phyloP scores from a whole-genome alignment of 345 rosid genomes.

The Brassica incana region DNA sequence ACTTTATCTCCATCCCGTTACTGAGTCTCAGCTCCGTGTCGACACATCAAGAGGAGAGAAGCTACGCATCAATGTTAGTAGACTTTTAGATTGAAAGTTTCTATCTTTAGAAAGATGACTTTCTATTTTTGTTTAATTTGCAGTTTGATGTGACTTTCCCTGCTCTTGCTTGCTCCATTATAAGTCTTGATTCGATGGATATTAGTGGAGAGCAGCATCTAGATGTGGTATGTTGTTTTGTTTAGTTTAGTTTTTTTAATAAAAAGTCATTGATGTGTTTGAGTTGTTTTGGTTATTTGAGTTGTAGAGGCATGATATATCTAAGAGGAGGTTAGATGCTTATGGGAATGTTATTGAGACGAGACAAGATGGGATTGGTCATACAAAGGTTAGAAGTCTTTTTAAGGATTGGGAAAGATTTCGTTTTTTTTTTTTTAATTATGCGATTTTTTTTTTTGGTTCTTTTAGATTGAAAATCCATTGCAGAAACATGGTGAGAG shows the following conservation, averaged over 20 bases:
- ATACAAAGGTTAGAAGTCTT: conserved; percentile 57
- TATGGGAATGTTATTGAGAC: conserved; percentile 71
- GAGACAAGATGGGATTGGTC: conserved; percentile 75
- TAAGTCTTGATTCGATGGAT: conserved; percentile 95
- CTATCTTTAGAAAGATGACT: not conserved
- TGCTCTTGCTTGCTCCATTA: conserved; percentile 83
- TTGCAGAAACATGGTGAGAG: conserved; percentile 93
- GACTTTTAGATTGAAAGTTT: not conserved
- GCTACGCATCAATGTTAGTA: conserved; percentile 74
- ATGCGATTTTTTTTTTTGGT: conserved; percentile 14
- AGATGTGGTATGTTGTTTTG: conserved; percentile 64
- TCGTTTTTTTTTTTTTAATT: not conserved
- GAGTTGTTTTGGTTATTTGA: not conserved
- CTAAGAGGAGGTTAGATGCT: conserved; percentile 71
- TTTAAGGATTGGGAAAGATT: not conserved
- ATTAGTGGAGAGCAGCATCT: conserved; percentile 93
- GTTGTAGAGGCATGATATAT: conserved; percentile 64
- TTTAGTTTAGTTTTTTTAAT: not conserved
- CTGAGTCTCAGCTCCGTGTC: conserved; percentile 90
- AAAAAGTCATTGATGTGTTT: not conserved
- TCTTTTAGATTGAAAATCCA: conserved; percentile 68
- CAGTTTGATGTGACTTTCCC: conserved; percentile 95
- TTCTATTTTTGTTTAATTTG: conserved; percentile 8
- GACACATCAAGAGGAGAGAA: conserved; percentile 96
- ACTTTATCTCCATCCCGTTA: conserved; percentile 75